Conservation (phyloP, 441 rosid species). For the Gossypium trilobum region DNA sequence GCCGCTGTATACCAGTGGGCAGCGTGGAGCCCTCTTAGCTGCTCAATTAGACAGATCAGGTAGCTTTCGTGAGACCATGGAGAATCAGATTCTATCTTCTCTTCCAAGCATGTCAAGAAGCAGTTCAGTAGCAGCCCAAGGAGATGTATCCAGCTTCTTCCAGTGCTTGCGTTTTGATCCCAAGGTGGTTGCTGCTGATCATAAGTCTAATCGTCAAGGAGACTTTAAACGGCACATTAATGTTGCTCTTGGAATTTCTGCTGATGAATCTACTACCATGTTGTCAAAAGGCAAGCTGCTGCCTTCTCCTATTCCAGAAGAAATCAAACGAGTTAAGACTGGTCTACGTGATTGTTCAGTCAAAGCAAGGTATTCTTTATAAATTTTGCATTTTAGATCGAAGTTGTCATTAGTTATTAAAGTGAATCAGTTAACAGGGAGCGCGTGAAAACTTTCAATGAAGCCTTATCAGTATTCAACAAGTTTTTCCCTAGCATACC, state of each 20-base stretch:
- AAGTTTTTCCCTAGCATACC: conserved; percentile 65
- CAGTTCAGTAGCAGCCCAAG: conserved; percentile 50
- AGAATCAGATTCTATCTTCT: conserved; percentile 62
- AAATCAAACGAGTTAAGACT: conserved; percentile 61
- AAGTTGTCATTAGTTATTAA: conserved; percentile 27
- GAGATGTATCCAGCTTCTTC: conserved; percentile 64
- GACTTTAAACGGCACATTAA: conserved; percentile 60
- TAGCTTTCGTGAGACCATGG: conserved; percentile 76
- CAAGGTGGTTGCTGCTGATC: conserved; percentile 66
- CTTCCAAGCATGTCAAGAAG: conserved; percentile 60
- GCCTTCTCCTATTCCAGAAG: conserved; percentile 56
- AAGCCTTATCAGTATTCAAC: conserved; percentile 74
- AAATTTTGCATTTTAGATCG: conserved; percentile 12
- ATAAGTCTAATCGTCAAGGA: conserved; percentile 68
- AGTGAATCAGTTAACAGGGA: conserved; percentile 52
- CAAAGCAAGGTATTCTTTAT: conserved; percentile 76
- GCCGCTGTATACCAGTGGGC: conserved; percentile 54
- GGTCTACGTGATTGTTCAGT: conserved; percentile 53
- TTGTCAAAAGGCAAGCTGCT: conserved; percentile 52
- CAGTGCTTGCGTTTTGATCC: conserved; percentile 69
- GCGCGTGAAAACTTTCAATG: conserved; percentile 59
- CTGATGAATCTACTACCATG: conserved; percentile 60
- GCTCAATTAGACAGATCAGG: conserved; percentile 76
- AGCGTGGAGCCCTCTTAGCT: conserved; percentile 71
- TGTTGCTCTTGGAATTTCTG: conserved; percentile 69